A percentile compares a stretch with the other conserved stretches of the same genome.
Evolutionary conservation across 2,329 filamentous ascomycete genomes (phyloP).

Genomic region (Fusarium mangiferae): DNA sequence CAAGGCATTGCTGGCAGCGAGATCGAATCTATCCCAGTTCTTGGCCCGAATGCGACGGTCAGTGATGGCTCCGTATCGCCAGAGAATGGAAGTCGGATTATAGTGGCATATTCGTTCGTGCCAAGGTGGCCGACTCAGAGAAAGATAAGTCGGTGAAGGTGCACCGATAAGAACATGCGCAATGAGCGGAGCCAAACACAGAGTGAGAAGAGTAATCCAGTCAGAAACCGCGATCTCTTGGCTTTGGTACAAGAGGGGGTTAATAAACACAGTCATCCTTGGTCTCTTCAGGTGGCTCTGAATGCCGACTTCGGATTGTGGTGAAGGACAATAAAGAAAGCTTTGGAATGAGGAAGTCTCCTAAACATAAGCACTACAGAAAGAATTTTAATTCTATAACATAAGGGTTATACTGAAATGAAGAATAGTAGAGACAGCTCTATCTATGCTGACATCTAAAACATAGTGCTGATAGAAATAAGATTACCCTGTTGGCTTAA

Average conservation of each 20-base stretch:
- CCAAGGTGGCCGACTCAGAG: slow-evolving; percentile 5
- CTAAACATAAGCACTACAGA: not conserved
- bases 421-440: not conserved
- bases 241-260: slow-evolving; percentile 9
- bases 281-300: not conserved
- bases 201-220: slow-evolving; percentile 14
- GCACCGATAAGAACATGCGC: slow-evolving; percentile 20
- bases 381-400: not conserved
- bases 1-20: slow-evolving; percentile 8
- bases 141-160: slow-evolving; percentile 5
- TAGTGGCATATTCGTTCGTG: slow-evolving; percentile 25
- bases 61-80: slow-evolving; percentile 12
- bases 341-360: not conserved
- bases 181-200: slow-evolving; percentile 21
- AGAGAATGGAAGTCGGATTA: slow-evolving; percentile 25
- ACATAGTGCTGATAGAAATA: not conserved
- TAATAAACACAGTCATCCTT: not conserved
- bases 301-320: not conserved
- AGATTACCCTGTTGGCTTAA: not conserved
- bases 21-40: slow-evolving; percentile 5
- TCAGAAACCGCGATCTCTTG: not conserved
- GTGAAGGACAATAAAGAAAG: not conserved
- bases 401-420: not conserved
- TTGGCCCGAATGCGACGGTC: slow-evolving; percentile 10
- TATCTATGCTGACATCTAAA: not conserved